Conservation (phyloP, 208 protist genomes). For the Leishmania amazonensis region DNA sequence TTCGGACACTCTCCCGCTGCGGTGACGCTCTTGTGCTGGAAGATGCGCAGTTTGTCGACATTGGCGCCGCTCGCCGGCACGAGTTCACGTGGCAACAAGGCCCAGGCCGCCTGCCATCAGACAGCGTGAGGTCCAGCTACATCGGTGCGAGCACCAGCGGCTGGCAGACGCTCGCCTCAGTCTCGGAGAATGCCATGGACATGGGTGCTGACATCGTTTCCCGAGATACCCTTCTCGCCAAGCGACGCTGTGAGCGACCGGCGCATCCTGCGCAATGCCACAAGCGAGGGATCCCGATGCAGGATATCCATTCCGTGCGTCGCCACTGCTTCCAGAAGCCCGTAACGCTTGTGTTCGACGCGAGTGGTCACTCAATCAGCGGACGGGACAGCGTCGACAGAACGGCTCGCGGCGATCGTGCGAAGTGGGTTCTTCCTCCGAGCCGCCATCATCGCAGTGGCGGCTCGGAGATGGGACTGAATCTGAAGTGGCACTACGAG, state of each 20-base stretch:
- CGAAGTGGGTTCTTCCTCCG: neutral
- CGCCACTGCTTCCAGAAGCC: slow-evolving; percentile 41
- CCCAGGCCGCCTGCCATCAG: slow-evolving; percentile 12
- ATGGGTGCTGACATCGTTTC: slow-evolving; percentile 3
- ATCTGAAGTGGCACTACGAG: slow-evolving; percentile 37
- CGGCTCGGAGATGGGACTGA: neutral
- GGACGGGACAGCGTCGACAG: neutral
- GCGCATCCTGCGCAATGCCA: neutral
- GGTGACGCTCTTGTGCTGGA: slow-evolving; percentile 23
- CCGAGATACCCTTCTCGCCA: neutral
- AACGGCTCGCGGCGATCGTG: neutral
- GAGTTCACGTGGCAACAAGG: slow-evolving; percentile 32
- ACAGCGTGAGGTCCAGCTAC: neutral
- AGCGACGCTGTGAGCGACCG: neutral
- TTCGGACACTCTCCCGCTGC: slow-evolving; percentile 19
- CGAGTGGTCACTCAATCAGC: slow-evolving; percentile 4
- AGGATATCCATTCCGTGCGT: slow-evolving; percentile 31
- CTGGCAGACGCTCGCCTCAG: slow-evolving; percentile 10
- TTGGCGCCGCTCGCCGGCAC: slow-evolving; percentile 15
- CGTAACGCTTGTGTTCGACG: slow-evolving; percentile 29
- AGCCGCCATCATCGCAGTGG: neutral
- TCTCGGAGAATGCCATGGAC: neutral
- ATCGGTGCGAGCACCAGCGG: neutral
- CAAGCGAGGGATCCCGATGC: slow-evolving; percentile 31
- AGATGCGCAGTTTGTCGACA: slow-evolving; percentile 17